Evolutionary conservation across 441 rosid species (phyloP).

Genomic region (Codiaeum variegatum): DNA sequence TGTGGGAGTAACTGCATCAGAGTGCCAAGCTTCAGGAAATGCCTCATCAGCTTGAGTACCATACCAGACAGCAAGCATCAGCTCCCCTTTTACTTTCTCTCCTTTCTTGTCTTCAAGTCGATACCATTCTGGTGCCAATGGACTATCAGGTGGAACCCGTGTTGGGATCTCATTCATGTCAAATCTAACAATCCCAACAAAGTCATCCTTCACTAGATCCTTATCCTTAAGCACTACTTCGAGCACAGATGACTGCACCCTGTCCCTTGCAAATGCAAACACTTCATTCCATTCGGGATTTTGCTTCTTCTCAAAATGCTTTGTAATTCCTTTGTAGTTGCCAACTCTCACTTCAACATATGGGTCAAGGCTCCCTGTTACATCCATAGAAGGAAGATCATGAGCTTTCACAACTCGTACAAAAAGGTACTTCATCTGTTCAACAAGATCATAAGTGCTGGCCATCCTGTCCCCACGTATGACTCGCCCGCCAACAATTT

Average conservation of each 20-base stretch:
- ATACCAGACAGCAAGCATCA: conserved; percentile 91
- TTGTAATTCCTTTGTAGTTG: conserved; percentile 74
- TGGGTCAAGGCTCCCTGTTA: conserved; percentile 86
- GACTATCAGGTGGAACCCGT: conserved; percentile 79
- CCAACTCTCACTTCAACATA: conserved; percentile 80
- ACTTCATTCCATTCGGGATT: conserved; percentile 91
- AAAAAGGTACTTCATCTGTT: conserved; percentile 79
- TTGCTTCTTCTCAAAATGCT: conserved; percentile 61
- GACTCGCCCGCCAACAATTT: conserved; percentile 70
- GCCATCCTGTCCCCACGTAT: conserved; percentile 56
- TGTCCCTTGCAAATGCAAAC: conserved; percentile 75
- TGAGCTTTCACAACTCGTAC: conserved; percentile 81
- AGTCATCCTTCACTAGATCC: conserved; percentile 67
- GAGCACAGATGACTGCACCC: conserved; percentile 54
- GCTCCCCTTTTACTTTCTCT: conserved; percentile 59
- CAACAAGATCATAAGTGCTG: conserved; percentile 78
- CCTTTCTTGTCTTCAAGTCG: conserved; percentile 60
- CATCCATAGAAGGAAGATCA: conserved; percentile 68
- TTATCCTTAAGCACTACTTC: conserved; percentile 82
- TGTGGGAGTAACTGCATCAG: conserved; percentile 58
- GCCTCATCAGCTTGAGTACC: conserved; percentile 98
- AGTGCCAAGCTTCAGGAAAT: conserved; percentile 81
- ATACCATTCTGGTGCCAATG: conserved; percentile 92
- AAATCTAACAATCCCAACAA: conserved; percentile 62
- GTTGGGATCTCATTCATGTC: conserved; percentile 71